A percentile compares a stretch with the other conserved stretches of the same genome.
phyloP scores from a whole-genome alignment of 2,329 filamentous ascomycete genomes.

The Onygenales sp. region DNA sequence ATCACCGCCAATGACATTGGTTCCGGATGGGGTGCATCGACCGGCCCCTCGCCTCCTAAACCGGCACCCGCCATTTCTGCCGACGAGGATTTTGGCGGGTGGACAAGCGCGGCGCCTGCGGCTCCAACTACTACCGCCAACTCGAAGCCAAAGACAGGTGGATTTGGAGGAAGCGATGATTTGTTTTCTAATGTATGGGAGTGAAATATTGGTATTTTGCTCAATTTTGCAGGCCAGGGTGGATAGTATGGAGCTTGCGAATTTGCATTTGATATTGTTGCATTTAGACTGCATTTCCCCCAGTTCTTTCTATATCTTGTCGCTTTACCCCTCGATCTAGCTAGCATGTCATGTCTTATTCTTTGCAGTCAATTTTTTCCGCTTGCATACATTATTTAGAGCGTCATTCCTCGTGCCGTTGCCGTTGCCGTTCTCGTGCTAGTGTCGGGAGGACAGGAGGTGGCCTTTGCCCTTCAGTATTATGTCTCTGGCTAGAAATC shows the following conservation, averaged over 20 bases:
- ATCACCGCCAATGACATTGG: conserved; percentile 52
- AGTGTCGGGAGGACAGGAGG: background rate
- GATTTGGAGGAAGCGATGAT: conserved; percentile 61
- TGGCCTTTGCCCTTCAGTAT: no score
- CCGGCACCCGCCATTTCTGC: conserved; percentile 60
- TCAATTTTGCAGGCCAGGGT: background rate
- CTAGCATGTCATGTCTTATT: no score
- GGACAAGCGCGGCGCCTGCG: conserved; percentile 58
- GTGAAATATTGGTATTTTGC: conserved; percentile 32
- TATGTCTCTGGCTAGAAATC: no score
- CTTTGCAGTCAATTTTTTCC: background rate
- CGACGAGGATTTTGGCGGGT: conserved; percentile 94
- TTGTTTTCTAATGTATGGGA: conserved; percentile 95
- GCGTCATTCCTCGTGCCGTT: background rate
- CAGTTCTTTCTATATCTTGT: background rate
- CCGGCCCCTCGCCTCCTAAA: conserved; percentile 29
- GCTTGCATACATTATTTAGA: background rate
- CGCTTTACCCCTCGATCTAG: background rate
- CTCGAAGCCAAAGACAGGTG: conserved; percentile 31
- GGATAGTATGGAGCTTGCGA: background rate
- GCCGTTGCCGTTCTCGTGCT: background rate
- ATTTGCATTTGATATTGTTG: background rate
- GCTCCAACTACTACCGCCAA: conserved; percentile 44
- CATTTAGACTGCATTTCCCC: background rate
- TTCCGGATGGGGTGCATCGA: conserved; percentile 51